These are phyloP conservation scores for Hanseniaspora occidentalis DNA, from an alignment of 805 yeast species.

Conservation along the genomic window DNA sequence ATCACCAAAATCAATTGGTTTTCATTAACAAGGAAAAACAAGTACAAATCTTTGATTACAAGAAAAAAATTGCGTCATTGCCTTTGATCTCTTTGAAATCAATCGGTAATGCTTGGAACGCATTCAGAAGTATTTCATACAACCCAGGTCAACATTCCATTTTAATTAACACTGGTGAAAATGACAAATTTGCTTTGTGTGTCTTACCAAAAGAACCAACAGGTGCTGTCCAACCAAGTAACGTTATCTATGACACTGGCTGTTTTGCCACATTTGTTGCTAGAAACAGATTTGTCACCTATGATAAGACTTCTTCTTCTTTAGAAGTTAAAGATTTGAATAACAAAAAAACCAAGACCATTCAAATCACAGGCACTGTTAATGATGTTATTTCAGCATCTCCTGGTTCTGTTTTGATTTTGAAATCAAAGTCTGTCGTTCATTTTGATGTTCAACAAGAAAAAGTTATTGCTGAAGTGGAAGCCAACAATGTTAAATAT, in stretches of 20 bases:
- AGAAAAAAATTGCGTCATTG: constrained; percentile 47
- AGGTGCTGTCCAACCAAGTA: constrained; percentile 91
- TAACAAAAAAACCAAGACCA: constrained; percentile 69
- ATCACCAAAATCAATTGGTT: constrained; percentile 67
- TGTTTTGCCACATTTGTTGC: constrained; percentile 83
- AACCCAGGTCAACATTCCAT: constrained; percentile 88
- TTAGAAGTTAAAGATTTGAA: constrained; percentile 75
- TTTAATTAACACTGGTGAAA: constrained; percentile 66
- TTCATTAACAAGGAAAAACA: constrained; percentile 78
- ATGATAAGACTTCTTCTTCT: constrained; percentile 47
- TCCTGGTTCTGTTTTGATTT: constrained; percentile 70
- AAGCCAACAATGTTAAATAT: constrained; percentile 72
- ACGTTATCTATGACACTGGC: constrained; percentile 67
- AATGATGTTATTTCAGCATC: constrained; percentile 66
- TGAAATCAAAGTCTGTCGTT: constrained; percentile 61
- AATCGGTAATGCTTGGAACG: constrained; percentile 76
- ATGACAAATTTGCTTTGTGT: constrained; percentile 59
- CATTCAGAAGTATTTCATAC: constrained; percentile 73
- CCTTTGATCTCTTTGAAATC: constrained; percentile 78
- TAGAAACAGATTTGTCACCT: constrained; percentile 85
- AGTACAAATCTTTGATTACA: constrained; percentile 67
- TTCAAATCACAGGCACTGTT: constrained; percentile 55
- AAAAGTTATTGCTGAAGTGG: constrained; percentile 55
- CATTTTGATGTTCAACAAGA: constrained; percentile 90
- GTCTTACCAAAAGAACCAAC: constrained; percentile 74